Percentiles rank a stretch among this genome's conserved stretches.
Evolutionary conservation across 495 filamentous ascomycete genomes (phyloP).

Genomic region (Poronia punctata): DNA sequence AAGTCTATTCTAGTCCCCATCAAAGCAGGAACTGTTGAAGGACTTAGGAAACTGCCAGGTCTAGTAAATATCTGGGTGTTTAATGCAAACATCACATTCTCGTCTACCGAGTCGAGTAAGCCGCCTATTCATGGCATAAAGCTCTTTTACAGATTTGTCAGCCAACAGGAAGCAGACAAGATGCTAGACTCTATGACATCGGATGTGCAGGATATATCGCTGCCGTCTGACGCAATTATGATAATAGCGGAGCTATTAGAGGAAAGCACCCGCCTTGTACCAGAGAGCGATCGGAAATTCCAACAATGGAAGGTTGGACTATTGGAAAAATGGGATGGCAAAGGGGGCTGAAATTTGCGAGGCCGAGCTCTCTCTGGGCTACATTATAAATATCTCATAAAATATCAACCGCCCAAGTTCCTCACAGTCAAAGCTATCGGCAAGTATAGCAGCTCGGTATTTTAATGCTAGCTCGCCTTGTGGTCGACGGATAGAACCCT

Average conservation of each 20-base stretch:
- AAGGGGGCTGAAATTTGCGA: not conserved
- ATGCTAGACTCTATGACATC: slow-evolving; percentile 48
- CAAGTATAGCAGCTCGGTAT: too few species aligned
- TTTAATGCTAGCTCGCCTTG: too few species aligned
- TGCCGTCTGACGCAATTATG: slow-evolving; percentile 45
- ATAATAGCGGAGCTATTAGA: slow-evolving; percentile 37
- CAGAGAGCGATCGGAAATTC: slow-evolving; percentile 48
- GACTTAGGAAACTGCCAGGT: not conserved
- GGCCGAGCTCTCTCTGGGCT: not conserved
- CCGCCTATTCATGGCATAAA: slow-evolving; percentile 50
- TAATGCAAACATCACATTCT: slow-evolving; percentile 60
- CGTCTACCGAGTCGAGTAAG: slow-evolving; percentile 36
- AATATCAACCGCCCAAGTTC: too few species aligned
- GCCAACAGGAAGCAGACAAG: slow-evolving; percentile 39
- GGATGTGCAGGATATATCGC: slow-evolving; percentile 57
- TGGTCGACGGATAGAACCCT: too few species aligned
- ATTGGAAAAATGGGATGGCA: slow-evolving; percentile 38
- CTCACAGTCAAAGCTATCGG: too few species aligned
- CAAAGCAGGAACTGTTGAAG: slow-evolving; percentile 7
- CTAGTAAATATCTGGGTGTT: slow-evolving; percentile 59
- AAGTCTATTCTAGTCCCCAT: slow-evolving; percentile 42
- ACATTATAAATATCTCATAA: too few species aligned
- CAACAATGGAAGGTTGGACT: slow-evolving; percentile 63
- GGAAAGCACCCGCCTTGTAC: slow-evolving; percentile 48
- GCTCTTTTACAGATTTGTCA: slow-evolving; percentile 51